Evolutionary conservation across 169 alveolate genomes (phyloP), one percentile per base, ranked within the genome.

Genomic region (Cyclospora cayetanensis): DNA sequence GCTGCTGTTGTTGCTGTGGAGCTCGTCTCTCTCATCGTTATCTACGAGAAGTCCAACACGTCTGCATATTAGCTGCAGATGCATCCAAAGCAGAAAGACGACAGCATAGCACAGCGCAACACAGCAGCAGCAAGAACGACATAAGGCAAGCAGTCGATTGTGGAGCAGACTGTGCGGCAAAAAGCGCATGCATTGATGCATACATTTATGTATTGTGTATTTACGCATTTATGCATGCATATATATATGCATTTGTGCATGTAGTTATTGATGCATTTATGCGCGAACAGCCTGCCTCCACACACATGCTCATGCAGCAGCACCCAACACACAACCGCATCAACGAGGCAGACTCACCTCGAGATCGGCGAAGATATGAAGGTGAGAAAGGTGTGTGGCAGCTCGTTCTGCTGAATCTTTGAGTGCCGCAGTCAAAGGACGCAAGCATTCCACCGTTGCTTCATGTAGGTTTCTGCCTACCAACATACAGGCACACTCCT

Each of bases 341-440:
- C 87, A 25, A n/a, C 68, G 46, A 41, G 27, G 68, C 68, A 43
- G 87, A 65, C 20, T 42, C 87, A 77, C 83, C 83, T 70, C 83
- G 20, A 70, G 22, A 37, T 70, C 83, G 3, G 83, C 83, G 52
- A 11, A 70, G 15, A 70, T 70, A 25, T 70, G 87, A 7, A 42
- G 66, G 7, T 41, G 87, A 3, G 63, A 46, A 2, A 76, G 87
- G 9, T 41, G 9, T 7, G 68, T 37, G 0, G 87, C 68, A 25
- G 63, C 87, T 9, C 91, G 66, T 22, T 46, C 37, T 39, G 41
- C n/a, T 1, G 91, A 34, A 52, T 85, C 91, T 85, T 76, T 39
- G 2, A 85, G 91, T 27, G 91, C 91, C 20, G 91, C 91, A 3
- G 72, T 60, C 22, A 85, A 55, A 4, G 77, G 85, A 35, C 84